Base-by-base conservation (phyloP, 768 basidiomycete species). In the Boletus reticulatus region DNA sequence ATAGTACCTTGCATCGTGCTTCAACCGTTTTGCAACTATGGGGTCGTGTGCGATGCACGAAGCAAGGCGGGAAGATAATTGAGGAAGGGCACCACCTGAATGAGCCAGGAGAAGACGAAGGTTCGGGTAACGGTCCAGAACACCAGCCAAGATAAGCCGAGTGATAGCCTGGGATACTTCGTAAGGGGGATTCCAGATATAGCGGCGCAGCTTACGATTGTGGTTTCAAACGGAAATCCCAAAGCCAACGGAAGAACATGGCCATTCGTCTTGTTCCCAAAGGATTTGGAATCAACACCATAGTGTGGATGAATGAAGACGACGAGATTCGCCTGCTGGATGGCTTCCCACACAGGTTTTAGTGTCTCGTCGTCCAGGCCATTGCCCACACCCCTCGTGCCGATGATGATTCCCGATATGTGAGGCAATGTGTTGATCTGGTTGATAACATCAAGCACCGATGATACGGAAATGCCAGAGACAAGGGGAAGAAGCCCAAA, bases 151-250 rank as follows among this genome's bases (percentile, higher is more conserved):
- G 63, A 94, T 92, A 42, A 94, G 75, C 37, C 92, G 84, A 8
- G 92, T 87, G 31, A 84, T 81, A 4, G 92, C 89, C 80, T 80
- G 52, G 53, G 10, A 52, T 49, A 32, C n/a, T 31, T 36, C 13
- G 50, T 68, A 4, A 68, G 56, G 36, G 14, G 11, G 8, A 9
- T 45, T 32, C 20, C 10, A 52, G 51, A 51, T 16, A 27, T 43
- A 48, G 44, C 5, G 38, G 42, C 14, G 14, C 19, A 41, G 76
- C 88, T 67, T 62, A 92, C 91, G 32, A 84, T 85, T 5, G 93
- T 93, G 17, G 92, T 94, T 74, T 94, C 93, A 63, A 94, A 88
- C 4, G 92, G 92, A 72, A 95, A 94, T 1, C 93, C 92, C 16
- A 93, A 78, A 1, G 91, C 89, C 49, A 94, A 80, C 3, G 92